phyloP scores from a whole-genome alignment of 176 grass and related monocot genomes.

The Saccharum spontaneum region DNA sequence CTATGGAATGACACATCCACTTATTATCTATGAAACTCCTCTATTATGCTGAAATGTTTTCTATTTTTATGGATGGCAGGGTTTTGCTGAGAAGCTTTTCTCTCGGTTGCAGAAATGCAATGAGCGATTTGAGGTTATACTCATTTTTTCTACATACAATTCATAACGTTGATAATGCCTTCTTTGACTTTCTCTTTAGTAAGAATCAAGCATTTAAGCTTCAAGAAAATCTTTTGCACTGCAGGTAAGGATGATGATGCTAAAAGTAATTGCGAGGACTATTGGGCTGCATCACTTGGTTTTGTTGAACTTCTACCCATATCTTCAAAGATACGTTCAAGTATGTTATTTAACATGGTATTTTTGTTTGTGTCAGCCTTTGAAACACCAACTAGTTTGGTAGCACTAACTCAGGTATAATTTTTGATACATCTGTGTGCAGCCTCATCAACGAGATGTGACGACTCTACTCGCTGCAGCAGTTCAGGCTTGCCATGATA shows the following conservation, averaged over 20 bases:
- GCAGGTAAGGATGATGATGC: constrained; percentile 93
- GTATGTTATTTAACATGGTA: constrained; percentile 38
- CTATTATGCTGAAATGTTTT: constrained; percentile 11
- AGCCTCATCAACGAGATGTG: constrained; percentile 96
- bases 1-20: constrained; percentile 13
- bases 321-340: constrained; percentile 92
- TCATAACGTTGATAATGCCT: neutral
- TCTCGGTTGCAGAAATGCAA: constrained; percentile 88
- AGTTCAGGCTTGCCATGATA: constrained; percentile 95
- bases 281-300: constrained; percentile 86
- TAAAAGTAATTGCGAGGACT: constrained; percentile 88
- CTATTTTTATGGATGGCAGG: constrained; percentile 47
- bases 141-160: neutral
- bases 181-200: neutral
- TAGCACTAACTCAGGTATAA: neutral
- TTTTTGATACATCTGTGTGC: constrained; percentile 29
- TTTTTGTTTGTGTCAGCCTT: neutral
- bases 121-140: constrained; percentile 87
- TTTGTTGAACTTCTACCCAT: constrained; percentile 84
- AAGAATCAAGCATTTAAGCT: constrained; percentile 16
- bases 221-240: constrained; percentile 35
- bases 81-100: constrained; percentile 91
- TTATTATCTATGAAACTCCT: neutral
- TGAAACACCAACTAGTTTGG: neutral
- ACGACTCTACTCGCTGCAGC: constrained; percentile 94